Evolutionary conservation across 139 green algal genomes (phyloP).

Genomic region (Tetraselmis striata): DNA sequence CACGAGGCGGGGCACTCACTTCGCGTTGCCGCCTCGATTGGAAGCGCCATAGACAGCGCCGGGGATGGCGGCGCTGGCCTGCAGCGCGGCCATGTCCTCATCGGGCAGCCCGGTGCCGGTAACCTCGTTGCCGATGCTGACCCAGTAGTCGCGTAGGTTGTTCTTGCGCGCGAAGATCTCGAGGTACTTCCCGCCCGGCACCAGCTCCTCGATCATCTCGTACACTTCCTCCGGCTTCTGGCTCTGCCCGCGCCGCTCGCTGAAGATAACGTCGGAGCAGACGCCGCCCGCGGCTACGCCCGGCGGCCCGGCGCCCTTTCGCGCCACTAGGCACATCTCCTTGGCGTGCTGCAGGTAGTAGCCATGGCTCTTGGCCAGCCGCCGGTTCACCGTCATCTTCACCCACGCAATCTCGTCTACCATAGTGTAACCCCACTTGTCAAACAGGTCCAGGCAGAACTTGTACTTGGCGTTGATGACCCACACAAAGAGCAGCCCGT

Average conservation of each 20-base stretch:
- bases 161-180: slow-evolving; percentile 93
- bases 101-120: slow-evolving; percentile 60
- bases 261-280: slow-evolving; percentile 77
- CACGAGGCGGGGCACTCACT: too few species aligned
- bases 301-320: slow-evolving; percentile 45
- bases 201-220: slow-evolving; percentile 83
- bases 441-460: slow-evolving; percentile 82
- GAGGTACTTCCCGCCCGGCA: slow-evolving; percentile 76
- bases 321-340: slow-evolving; percentile 78
- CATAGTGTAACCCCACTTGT: slow-evolving; percentile 83
- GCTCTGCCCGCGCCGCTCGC: slow-evolving; percentile 80
- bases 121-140: slow-evolving; percentile 89
- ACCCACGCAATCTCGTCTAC: slow-evolving; percentile 96
- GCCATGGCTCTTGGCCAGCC: slow-evolving; percentile 87
- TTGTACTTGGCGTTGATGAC: slow-evolving; percentile 95
- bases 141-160: slow-evolving; percentile 89
- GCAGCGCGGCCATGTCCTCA: slow-evolving; percentile 26
- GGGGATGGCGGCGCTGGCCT: slow-evolving; percentile 26
- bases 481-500: slow-evolving; percentile 87
- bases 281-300: slow-evolving; percentile 29
- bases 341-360: slow-evolving; percentile 96
- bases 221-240: slow-evolving; percentile 98
- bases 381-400: slow-evolving; percentile 87
- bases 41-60: slow-evolving; percentile 34
- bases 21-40: background rate